These are phyloP conservation scores for Cornus controversa DNA, from an alignment of 148 eudicot genomes.

Conservation along the genomic window DNA sequence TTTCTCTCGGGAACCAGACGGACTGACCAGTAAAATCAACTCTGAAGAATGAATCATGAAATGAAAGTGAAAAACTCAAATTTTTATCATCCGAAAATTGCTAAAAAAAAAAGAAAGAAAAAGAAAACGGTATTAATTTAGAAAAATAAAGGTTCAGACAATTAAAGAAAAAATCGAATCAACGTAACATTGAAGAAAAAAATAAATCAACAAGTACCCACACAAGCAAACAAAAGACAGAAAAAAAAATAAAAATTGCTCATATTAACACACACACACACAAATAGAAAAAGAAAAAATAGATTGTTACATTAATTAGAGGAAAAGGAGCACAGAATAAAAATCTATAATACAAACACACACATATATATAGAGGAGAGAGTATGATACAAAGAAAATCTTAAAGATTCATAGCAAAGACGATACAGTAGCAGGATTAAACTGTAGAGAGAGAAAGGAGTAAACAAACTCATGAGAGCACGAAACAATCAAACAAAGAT, in stretches of 20 bases:
- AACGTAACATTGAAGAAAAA: not conserved
- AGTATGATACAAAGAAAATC: not conserved
- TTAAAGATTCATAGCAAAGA: not conserved
- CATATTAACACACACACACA: not conserved
- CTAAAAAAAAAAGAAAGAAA: not conserved
- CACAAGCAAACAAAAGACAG: not conserved
- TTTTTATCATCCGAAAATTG: not conserved
- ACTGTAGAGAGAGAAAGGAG: not conserved
- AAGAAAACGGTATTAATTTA: too few relatives aligned
- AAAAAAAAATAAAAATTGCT: too few relatives aligned
- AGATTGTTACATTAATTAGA: too few relatives aligned
- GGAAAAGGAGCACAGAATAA: too few relatives aligned
- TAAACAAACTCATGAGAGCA: not conserved
- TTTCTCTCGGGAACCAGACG: not conserved
- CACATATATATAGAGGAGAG: too few relatives aligned
- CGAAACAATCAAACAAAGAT: too few relatives aligned
- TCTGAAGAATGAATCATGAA: not conserved
- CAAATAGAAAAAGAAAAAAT: too few relatives aligned
- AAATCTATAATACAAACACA: not conserved
- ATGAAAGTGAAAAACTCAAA: not conserved
- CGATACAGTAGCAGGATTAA: not conserved
- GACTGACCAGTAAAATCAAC: not conserved
- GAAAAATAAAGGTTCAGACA: not conserved
- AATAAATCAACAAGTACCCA: not conserved
- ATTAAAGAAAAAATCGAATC: not conserved